These are phyloP conservation scores for Pseudofabraea citricarpa DNA, from an alignment of 2,329 filamentous ascomycete species.

Conservation along the genomic window DNA sequence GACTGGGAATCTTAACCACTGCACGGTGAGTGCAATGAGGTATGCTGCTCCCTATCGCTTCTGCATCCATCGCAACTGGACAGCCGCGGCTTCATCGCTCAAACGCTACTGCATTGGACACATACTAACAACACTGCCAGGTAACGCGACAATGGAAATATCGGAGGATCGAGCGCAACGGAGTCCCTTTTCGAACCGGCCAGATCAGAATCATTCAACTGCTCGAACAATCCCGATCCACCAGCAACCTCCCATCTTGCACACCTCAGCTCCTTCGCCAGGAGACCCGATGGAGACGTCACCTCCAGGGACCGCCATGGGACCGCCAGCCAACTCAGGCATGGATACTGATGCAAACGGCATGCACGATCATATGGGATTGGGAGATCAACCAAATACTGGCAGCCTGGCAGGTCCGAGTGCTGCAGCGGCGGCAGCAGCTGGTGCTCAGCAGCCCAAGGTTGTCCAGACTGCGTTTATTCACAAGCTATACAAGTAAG, in stretches of 20 bases:
- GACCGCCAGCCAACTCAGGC: conserved; percentile 25
- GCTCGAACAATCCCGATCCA: conserved; percentile 48
- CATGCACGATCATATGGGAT: conserved; percentile 24
- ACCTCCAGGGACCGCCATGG: conserved; percentile 40
- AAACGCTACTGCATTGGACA: conserved; percentile 5
- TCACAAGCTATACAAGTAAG: conserved; percentile 97
- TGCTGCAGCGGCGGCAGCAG: conserved; percentile 45
- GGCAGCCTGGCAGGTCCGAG: conserved; percentile 25
- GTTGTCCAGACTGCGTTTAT: conserved; percentile 98
- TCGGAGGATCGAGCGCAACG: conserved; percentile 21
- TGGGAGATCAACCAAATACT: conserved; percentile 31
- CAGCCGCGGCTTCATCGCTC: conserved; percentile 1
- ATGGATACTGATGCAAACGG: conserved; percentile 29
- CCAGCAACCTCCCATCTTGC: conserved; percentile 51
- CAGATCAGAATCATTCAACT: conserved; percentile 17
- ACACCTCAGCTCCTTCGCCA: conserved; percentile 53
- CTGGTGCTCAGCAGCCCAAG: conserved; percentile 87
- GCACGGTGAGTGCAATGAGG: conserved; percentile 23
- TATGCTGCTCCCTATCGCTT: conserved; percentile 10
- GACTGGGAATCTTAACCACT: neutral
- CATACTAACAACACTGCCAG: conserved; percentile 16
- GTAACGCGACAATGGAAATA: conserved; percentile 25
- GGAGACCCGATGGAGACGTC: conserved; percentile 60
- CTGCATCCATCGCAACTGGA: conserved; percentile 4
- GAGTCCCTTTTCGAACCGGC: conserved; percentile 20